phyloP scores from a whole-genome alignment of 345 rosid genomes.

The Eucalyptus sp. region DNA sequence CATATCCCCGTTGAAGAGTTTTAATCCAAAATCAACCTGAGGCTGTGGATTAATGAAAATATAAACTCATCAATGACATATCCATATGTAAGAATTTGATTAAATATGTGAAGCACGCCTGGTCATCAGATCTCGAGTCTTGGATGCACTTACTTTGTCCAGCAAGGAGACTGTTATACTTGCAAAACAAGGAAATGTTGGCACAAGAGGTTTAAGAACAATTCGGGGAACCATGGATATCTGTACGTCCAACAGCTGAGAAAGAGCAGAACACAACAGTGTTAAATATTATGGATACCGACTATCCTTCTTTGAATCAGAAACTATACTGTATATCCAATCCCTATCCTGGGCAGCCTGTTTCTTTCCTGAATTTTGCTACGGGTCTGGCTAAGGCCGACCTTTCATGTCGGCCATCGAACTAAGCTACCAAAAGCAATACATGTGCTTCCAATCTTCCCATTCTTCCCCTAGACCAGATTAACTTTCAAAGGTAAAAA shows the following conservation, averaged over 20 bases:
- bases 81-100: background rate
- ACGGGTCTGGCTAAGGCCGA: background rate
- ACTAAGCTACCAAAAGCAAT: background rate
- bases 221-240: constrained; percentile 17
- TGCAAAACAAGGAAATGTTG: constrained; percentile 39
- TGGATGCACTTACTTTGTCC: constrained; percentile 21
- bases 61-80: background rate
- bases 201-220: constrained; percentile 34
- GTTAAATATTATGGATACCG: background rate
- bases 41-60: constrained; percentile 17
- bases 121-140: background rate
- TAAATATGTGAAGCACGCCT: background rate
- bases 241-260: constrained; percentile 25
- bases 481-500: background rate
- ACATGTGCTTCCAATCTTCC: background rate
- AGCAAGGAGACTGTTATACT: constrained; percentile 14
- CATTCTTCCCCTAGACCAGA: background rate
- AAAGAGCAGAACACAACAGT: background rate
- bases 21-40: constrained; percentile 35
- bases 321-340: background rate
- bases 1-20: constrained; percentile 26
- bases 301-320: background rate
- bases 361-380: background rate
- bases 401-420: background rate
- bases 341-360: background rate